Conservation (phyloP, 805 yeast species). For the Myxozyma vanderwaltii region DNA sequence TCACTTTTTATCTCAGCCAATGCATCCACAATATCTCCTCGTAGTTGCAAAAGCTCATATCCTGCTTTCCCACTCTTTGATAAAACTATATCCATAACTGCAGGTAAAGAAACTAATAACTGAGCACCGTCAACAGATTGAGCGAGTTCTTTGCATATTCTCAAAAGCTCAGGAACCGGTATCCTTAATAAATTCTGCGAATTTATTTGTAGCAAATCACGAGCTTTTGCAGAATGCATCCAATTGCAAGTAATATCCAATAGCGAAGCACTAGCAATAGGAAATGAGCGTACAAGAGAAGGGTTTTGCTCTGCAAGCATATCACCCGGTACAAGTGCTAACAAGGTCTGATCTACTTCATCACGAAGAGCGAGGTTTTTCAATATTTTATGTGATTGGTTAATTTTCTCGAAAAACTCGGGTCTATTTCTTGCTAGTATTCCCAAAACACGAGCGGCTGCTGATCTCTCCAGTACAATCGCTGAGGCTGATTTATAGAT, state of each 20-base stretch:
- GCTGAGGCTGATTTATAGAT: constrained; percentile 6
- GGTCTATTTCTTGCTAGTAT: constrained; percentile 10
- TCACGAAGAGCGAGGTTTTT: constrained; percentile 18
- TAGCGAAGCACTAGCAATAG: constrained; percentile 13
- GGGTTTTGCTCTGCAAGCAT: constrained; percentile 22
- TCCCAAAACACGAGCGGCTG: constrained; percentile 26
- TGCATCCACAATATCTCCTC: constrained; percentile 26
- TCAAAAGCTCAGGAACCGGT: constrained; percentile 30
- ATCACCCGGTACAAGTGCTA: constrained; percentile 19
- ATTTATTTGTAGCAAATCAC: constrained; percentile 7
- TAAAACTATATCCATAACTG: constrained; percentile 31
- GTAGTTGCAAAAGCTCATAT: constrained; percentile 20
- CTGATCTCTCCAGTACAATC: constrained; percentile 11
- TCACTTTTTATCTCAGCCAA: constrained; percentile 19
- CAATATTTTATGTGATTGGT: constrained; percentile 6
- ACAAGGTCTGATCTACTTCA: constrained; percentile 19
- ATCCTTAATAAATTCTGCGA: constrained; percentile 20
- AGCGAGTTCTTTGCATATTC: constrained; percentile 23
- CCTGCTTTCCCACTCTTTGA: constrained; percentile 24
- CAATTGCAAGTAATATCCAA: constrained; percentile 17
- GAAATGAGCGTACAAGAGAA: constrained; percentile 15
- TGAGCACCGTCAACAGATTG: constrained; percentile 23
- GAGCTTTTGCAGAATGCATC: constrained; percentile 11
- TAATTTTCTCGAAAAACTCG: constrained; percentile 17
- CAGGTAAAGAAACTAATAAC: constrained; percentile 28